Base-by-base conservation (phyloP, 768 basidiomycete genomes). In the Chiua virens region DNA sequence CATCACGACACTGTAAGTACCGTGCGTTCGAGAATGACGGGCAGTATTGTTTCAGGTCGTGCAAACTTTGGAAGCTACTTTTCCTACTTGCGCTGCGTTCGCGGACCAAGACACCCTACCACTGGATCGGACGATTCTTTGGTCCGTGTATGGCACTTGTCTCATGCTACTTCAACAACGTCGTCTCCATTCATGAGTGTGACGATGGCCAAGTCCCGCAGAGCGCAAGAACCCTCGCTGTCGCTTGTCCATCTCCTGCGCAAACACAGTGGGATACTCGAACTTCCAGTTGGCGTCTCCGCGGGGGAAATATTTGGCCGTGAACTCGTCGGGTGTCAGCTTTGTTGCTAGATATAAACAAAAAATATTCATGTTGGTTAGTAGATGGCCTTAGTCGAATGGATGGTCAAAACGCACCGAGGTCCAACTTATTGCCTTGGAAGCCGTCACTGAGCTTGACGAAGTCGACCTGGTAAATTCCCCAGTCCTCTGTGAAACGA, bases 51-150 rank as follows among this genome's bases (percentile, higher is more conserved):
- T 56, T 2, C 56, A 90, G 87, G 67, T 86, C 25, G 79, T 85
- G 1, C 88, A 92, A 72, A 81, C 88, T 11, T 76, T 92, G 15
- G 94, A 97, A 62, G 80, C 82, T 18, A 79, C 83, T 2, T 80
- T 73, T 41, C 86, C 86, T 50, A 83, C 78, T 11, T 90, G 89
- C 49, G 92, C 89, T 2, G 75, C 76, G 3, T 93, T 95, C 60
- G 86, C 90, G 1, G 89, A 93, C 64, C 70, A 78, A 8, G 78
- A 77, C 20, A 82, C 80, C 34, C 75, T 97, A 81, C 90, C 15
- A 94, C 92, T 1, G 92, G 92, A 3, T 88, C 86, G 14, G 79
- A 79, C 38, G 89, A 92, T 61, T 83, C 86, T 53, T 86, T 85
- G 10, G 82, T 97, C n/a, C 82, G 90, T 5, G 70, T 94, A 25